phyloP scores from a whole-genome alignment of 2,329 filamentous ascomycete genomes.

The Fusarium sp. region DNA sequence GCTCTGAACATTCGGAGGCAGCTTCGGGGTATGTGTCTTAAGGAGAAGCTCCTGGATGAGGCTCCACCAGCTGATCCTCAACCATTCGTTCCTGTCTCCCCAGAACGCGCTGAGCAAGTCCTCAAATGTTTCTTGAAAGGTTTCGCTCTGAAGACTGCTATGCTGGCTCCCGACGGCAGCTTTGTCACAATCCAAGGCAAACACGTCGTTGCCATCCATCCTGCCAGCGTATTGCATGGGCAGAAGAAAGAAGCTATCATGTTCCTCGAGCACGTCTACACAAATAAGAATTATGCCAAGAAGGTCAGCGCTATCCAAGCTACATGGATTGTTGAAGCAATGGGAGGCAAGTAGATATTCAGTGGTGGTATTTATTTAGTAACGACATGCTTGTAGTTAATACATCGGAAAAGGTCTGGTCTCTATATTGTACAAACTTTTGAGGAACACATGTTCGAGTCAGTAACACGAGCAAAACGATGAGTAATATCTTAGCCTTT shows the following conservation, averaged over 20 bases:
- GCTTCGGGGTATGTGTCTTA: constrained; percentile 64
- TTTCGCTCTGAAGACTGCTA: constrained; percentile 68
- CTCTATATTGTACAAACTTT: constrained; percentile 19
- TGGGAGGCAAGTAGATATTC: constrained; percentile 46
- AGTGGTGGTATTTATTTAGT: background rate
- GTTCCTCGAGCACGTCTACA: constrained; percentile 74
- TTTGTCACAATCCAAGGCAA: constrained; percentile 69
- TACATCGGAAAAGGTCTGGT: constrained; percentile 22
- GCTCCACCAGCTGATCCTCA: constrained; percentile 62
- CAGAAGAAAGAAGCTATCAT: constrained; percentile 73
- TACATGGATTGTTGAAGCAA: constrained; percentile 65
- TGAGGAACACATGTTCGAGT: background rate
- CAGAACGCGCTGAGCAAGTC: constrained; percentile 62
- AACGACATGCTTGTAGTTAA: constrained; percentile 1
- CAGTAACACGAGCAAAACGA: background rate
- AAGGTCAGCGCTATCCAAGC: constrained; percentile 70
- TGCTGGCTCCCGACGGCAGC: constrained; percentile 67
- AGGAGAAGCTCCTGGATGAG: constrained; percentile 59
- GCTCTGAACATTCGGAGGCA: constrained; percentile 70
- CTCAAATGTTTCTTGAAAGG: constrained; percentile 70
- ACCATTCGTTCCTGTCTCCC: constrained; percentile 63
- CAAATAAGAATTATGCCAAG: constrained; percentile 72
- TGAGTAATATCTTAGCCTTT: background rate
- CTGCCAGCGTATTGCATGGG: constrained; percentile 69
- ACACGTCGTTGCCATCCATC: constrained; percentile 69